Evolutionary conservation across 106 monocot genomes (phyloP), one percentile per base, ranked within the genome.

Genomic region (Triglochin maritima): DNA sequence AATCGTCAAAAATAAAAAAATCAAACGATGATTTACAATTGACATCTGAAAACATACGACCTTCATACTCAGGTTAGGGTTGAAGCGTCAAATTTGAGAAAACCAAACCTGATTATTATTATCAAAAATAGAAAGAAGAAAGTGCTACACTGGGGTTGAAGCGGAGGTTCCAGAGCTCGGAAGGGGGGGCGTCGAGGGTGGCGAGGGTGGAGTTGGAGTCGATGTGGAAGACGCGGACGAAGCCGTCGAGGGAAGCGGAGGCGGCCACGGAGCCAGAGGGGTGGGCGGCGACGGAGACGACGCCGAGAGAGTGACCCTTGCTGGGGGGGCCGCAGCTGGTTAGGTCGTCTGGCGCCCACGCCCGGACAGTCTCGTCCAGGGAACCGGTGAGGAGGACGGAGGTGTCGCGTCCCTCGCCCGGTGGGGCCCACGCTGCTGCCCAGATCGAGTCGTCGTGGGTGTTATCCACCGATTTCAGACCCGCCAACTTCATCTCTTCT

Each of bases 371-470:
- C 79, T 98, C 96, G 71, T 98, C 96, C 64, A 98, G 88, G 45
- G 96, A 86, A 1, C 96, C 96, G 3, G 96, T 88, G n/a, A 98
- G 76, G 71, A 98, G 84, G 53, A 91, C 84, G n/a, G 92, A 69
- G 4, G 91, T 77, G 29, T 29, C 29, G 13, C 88, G 77, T 47
- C 57, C 43, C 6, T 77, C 82, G 9, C 81, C 81, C 11, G 96
- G 84, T 10, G 96, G 96, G 0, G 86, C 80, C 96, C 96, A 98
- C 9, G 86, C 66, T 57, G 79, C 86, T 2, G 96, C 86, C 96
- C 96, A 98, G 54, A 98, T 81, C 4, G 96, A 98, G 11, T 98
- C 91, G 62, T 92, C 88, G 80, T 98, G 96, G 42, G 91, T 86
- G 65, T 82, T 86, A 57, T 98, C 96, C 68, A 76, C 76, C 45